Conservation (phyloP, 192 early-diverging fungal genomes). For the Chytriomyces hyalinus region DNA sequence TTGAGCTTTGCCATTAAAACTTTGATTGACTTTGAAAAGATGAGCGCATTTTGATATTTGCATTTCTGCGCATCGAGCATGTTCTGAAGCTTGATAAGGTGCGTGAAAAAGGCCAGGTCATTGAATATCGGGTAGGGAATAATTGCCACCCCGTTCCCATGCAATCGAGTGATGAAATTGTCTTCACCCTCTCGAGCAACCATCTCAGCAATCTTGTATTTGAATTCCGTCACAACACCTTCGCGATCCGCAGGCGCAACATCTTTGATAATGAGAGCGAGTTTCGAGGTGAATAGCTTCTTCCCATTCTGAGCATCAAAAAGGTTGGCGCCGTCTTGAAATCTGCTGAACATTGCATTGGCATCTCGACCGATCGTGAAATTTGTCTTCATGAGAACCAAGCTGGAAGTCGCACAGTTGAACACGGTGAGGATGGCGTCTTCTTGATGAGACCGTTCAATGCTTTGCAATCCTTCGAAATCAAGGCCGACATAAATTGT, state of each 20-base stretch:
- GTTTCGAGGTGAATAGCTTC: background rate
- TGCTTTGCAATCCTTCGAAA: conserved; percentile 28
- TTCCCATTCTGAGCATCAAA: background rate
- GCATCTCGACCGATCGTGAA: background rate
- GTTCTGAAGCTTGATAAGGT: background rate
- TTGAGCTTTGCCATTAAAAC: conserved; percentile 5
- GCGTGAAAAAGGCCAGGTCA: conserved; percentile 11
- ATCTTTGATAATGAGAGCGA: background rate
- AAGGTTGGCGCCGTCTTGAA: background rate
- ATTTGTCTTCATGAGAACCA: background rate
- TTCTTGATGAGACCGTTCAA: conserved; percentile 28
- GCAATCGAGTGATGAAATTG: conserved; percentile 12
- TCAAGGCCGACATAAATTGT: conserved; percentile 11
- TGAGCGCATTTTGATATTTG: background rate
- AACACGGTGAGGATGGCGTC: conserved; percentile 28
- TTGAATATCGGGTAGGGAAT: conserved; percentile 18
- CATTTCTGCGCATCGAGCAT: background rate
- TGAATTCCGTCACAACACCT: conserved; percentile 1
- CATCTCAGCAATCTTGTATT: conserved; percentile 1
- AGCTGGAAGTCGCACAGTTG: conserved; percentile 6
- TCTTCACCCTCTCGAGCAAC: conserved; percentile 1
- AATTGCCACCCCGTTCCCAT: conserved; percentile 1
- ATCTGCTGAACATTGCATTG: background rate
- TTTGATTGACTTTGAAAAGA: background rate
- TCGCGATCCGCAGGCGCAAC: background rate